Conservation (phyloP, 768 basidiomycete species). For the Pisolithus marmoratus region DNA sequence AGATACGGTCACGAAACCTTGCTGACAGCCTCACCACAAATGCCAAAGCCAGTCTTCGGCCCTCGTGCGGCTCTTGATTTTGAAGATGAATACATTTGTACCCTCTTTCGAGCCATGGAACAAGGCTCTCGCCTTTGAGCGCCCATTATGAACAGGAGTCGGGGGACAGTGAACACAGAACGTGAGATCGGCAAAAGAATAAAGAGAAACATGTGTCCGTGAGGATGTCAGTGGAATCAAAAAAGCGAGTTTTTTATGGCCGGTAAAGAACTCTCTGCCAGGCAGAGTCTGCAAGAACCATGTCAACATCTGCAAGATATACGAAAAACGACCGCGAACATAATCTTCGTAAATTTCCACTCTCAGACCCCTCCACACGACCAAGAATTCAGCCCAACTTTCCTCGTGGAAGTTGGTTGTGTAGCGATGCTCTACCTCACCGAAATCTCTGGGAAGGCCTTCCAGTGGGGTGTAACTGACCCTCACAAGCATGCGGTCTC, state of each 20-base stretch:
- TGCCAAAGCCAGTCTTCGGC: slow-evolving; percentile 90
- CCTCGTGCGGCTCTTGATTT: slow-evolving; percentile 68
- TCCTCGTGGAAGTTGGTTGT: slow-evolving; percentile 56
- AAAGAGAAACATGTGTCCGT: slow-evolving; percentile 72
- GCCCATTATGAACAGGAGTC: slow-evolving; percentile 35
- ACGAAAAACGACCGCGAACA: slow-evolving; percentile 41
- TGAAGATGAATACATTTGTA: slow-evolving; percentile 84
- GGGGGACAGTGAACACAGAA: slow-evolving; percentile 72
- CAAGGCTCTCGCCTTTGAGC: slow-evolving; percentile 40
- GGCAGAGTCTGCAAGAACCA: slow-evolving; percentile 45
- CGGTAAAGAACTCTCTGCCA: slow-evolving; percentile 58
- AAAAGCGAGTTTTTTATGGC: slow-evolving; percentile 75
- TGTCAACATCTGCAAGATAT: slow-evolving; percentile 1
- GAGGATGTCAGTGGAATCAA: slow-evolving; percentile 64
- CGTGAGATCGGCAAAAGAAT: slow-evolving; percentile 80
- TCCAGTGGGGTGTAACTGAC: slow-evolving; percentile 59
- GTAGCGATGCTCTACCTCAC: slow-evolving; percentile 63
- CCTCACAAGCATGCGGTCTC: slow-evolving; percentile 89
- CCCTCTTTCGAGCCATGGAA: slow-evolving; percentile 54
- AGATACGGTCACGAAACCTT: neutral
- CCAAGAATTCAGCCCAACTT: slow-evolving; percentile 78
- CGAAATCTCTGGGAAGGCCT: slow-evolving; percentile 45
- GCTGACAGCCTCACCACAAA: slow-evolving; percentile 52
- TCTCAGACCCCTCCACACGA: slow-evolving; percentile 72
- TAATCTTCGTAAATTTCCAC: slow-evolving; percentile 85